These are phyloP conservation scores for Fennellomyces sp. DNA, from an alignment of 371 early-diverging fungal genomes.

Conservation along the genomic window DNA sequence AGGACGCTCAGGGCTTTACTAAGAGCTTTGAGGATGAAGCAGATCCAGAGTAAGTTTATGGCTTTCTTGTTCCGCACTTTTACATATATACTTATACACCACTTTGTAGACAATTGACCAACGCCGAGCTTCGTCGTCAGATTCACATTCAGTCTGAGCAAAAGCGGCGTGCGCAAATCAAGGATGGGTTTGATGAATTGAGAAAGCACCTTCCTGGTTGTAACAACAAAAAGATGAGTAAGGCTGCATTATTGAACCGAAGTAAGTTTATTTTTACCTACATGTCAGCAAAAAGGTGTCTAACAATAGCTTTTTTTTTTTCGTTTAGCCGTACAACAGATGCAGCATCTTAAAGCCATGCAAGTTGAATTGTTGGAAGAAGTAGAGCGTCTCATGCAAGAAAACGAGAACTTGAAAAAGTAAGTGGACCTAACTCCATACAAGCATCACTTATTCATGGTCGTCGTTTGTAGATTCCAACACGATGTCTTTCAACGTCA, in stretches of 20 bases:
- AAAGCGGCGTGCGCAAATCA: slow-evolving; percentile 54
- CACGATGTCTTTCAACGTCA: slow-evolving; percentile 51
- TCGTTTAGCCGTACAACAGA: slow-evolving; percentile 46
- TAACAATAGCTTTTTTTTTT: too few species aligned
- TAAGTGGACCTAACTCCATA: slow-evolving; percentile 11
- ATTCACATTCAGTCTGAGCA: slow-evolving; percentile 59
- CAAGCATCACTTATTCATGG: not conserved
- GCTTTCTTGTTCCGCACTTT: not conserved
- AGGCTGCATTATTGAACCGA: slow-evolving; percentile 55
- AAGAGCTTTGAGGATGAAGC: not conserved
- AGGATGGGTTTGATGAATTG: slow-evolving; percentile 56
- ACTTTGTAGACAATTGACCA: slow-evolving; percentile 14
- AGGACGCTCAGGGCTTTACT: not conserved
- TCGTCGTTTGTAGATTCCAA: slow-evolving; percentile 33
- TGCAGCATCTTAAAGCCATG: slow-evolving; percentile 49
- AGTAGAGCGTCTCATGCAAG: slow-evolving; percentile 50
- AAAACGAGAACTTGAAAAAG: slow-evolving; percentile 55
- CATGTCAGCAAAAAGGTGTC: too few species aligned
- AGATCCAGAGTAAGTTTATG: slow-evolving; percentile 3
- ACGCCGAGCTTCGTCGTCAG: slow-evolving; percentile 50
- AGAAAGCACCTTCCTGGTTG: slow-evolving; percentile 53
- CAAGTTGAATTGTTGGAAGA: slow-evolving; percentile 45
- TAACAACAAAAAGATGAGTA: slow-evolving; percentile 60
- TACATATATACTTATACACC: not conserved
- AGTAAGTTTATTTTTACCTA: too few species aligned